A percentile compares a stretch with the other conserved stretches of the same genome.
Evolutionary conservation across 441 rosid species (phyloP).

Genomic region (Sinapis alba): DNA sequence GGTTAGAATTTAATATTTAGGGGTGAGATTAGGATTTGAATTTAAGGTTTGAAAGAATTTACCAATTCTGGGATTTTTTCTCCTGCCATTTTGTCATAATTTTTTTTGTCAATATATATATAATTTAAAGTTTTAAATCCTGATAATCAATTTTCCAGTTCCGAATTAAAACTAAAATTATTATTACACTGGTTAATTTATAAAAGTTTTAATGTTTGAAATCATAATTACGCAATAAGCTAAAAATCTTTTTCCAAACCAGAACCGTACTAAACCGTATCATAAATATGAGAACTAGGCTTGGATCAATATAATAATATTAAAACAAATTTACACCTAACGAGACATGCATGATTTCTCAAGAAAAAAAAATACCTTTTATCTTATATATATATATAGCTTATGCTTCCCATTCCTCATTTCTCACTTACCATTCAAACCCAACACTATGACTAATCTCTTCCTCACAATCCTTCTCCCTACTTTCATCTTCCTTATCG

Average conservation of each 20-base stretch:
- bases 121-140: background rate
- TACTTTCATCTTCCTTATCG: constrained; percentile 24
- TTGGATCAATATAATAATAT: background rate
- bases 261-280: background rate
- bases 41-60: too few species aligned
- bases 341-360: background rate
- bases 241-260: background rate
- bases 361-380: constrained; percentile 8
- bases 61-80: too few species aligned
- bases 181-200: background rate
- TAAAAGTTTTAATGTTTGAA: background rate
- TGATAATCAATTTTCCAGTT: background rate
- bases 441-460: constrained; percentile 32
- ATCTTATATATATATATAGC: constrained; percentile 13
- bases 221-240: background rate
- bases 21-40: too few species aligned
- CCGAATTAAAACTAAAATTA: background rate
- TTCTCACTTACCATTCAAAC: constrained; percentile 36
- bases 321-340: background rate
- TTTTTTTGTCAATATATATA: background rate
- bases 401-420: background rate
- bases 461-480: constrained; percentile 41
- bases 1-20: too few species aligned
- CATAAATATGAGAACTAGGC: background rate
- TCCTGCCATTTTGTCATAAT: too few species aligned